Conservation (phyloP, 352 stramenopile genomes). For the Phytophthora quininea region DNA sequence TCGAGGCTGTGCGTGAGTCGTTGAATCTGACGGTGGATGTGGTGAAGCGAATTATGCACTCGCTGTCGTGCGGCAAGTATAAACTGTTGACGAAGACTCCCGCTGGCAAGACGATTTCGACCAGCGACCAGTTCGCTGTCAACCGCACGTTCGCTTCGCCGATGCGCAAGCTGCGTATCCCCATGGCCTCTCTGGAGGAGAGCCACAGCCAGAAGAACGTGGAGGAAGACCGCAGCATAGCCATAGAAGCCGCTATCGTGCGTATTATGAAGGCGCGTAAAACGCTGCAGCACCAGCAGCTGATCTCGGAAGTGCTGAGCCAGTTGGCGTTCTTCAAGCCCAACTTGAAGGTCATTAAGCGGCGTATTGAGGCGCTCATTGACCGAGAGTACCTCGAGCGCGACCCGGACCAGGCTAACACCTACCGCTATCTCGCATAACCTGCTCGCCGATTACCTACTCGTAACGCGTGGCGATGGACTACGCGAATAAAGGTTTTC, state of each 20-base stretch:
- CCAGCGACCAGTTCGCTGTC: conserved; percentile 93
- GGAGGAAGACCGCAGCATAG: conserved; percentile 96
- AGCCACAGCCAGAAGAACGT: conserved; percentile 98
- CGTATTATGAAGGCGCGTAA: conserved; percentile 99
- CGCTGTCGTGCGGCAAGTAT: conserved; percentile 98
- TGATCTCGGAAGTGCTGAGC: conserved; percentile 97
- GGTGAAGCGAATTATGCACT: conserved; percentile 98
- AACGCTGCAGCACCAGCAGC: conserved; percentile 97
- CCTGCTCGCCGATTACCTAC: conserved; percentile 19
- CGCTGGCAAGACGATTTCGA: conserved; percentile 94
- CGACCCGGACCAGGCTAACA: conserved; percentile 94
- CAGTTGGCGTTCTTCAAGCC: conserved; percentile 99
- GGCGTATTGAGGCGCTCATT: conserved; percentile 97
- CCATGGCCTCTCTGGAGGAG: conserved; percentile 99
- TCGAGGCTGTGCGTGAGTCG: conserved; percentile 90
- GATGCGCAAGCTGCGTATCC: conserved; percentile 98
- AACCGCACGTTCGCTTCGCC: conserved; percentile 95
- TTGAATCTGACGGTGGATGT: conserved; percentile 96
- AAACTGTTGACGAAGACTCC: conserved; percentile 97
- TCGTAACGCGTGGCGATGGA: conserved; percentile 13
- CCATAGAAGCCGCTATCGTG: conserved; percentile 99
- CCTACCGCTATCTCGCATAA: conserved; percentile 96
- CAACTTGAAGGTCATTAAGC: conserved; percentile 97
- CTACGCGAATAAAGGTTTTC: neutral
- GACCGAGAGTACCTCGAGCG: conserved; percentile 98